phyloP scores from a whole-genome alignment of 768 basidiomycete genomes.

The Chalciporus piperatus region DNA sequence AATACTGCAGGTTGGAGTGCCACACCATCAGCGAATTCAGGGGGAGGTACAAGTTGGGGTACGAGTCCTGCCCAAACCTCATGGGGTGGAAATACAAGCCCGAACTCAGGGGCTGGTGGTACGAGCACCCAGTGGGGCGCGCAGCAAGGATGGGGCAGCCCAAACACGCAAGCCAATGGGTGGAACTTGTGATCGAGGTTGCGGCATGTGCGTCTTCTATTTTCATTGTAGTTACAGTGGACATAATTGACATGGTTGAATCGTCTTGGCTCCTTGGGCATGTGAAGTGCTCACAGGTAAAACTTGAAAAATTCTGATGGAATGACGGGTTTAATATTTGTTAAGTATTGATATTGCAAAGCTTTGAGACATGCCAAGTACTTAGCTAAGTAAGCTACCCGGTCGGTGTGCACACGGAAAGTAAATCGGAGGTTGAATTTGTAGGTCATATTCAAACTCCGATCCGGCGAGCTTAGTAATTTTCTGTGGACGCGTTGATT shows the following conservation, averaged over 20 bases:
- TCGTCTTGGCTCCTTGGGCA: background rate
- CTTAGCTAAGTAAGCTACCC: no score
- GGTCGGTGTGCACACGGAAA: no score
- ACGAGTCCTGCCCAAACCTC: conserved; percentile 32
- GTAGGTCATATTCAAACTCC: conserved; percentile 16
- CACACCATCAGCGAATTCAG: conserved; percentile 28
- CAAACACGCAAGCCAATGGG: conserved; percentile 48
- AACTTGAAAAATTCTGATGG: no score
- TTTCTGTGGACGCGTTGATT: conserved; percentile 5
- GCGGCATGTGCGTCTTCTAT: background rate
- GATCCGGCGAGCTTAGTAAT: conserved; percentile 20
- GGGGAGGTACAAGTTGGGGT: conserved; percentile 27
- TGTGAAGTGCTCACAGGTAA: no score
- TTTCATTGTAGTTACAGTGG: background rate
- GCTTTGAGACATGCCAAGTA: no score
- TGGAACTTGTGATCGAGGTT: conserved; percentile 41
- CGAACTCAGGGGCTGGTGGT: conserved; percentile 20
- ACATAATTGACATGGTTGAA: background rate
- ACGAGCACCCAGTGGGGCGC: conserved; percentile 27
- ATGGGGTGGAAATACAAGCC: conserved; percentile 39
- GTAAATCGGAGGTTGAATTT: background rate
- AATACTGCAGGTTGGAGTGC: conserved; percentile 15
- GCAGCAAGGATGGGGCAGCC: conserved; percentile 49
- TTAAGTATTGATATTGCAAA: no score
- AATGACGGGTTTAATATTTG: no score